Conservation (phyloP, 169 alveolate species). For the Cryptosporidium baileyi region DNA sequence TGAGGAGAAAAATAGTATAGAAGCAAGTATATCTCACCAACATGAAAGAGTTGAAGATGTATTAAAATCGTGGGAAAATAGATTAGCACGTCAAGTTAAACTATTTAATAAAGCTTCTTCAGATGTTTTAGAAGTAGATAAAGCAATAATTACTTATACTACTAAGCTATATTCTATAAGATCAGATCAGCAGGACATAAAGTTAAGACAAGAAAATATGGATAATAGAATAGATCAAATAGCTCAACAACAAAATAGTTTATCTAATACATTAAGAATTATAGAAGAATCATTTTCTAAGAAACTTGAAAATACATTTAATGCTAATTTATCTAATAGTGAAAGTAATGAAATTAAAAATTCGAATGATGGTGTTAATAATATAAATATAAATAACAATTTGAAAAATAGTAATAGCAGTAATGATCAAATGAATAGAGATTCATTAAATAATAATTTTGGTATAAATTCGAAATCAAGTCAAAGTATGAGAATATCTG, state of each 20-base stretch:
- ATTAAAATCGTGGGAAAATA: slow-evolving; percentile 45
- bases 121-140: slow-evolving; percentile 59
- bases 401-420: not conserved
- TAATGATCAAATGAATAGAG: not conserved
- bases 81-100: slow-evolving; percentile 46
- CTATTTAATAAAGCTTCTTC: slow-evolving; percentile 56
- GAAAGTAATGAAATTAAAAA: not conserved
- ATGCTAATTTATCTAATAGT: not conserved
- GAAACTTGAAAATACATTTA: slow-evolving; percentile 5
- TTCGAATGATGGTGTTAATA: not conserved
- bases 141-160: slow-evolving; percentile 46
- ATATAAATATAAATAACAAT: too few species aligned
- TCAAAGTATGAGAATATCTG: slow-evolving; percentile 61
- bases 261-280: slow-evolving; percentile 29
- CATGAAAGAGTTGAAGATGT: slow-evolving; percentile 69
- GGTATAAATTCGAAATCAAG: not conserved
- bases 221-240: slow-evolving; percentile 63
- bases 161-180: slow-evolving; percentile 39
- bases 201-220: slow-evolving; percentile 56
- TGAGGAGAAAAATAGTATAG: not conserved
- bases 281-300: slow-evolving; percentile 63
- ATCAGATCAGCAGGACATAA: slow-evolving; percentile 50
- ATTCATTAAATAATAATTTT: not conserved
- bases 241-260: slow-evolving; percentile 66
- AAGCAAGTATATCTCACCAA: slow-evolving; percentile 23